Percentiles rank a stretch among this genome's conserved stretches.
These are phyloP conservation scores for Endogone sp. DNA, from an alignment of 192 early-diverging fungal species.

Conservation along the genomic window DNA sequence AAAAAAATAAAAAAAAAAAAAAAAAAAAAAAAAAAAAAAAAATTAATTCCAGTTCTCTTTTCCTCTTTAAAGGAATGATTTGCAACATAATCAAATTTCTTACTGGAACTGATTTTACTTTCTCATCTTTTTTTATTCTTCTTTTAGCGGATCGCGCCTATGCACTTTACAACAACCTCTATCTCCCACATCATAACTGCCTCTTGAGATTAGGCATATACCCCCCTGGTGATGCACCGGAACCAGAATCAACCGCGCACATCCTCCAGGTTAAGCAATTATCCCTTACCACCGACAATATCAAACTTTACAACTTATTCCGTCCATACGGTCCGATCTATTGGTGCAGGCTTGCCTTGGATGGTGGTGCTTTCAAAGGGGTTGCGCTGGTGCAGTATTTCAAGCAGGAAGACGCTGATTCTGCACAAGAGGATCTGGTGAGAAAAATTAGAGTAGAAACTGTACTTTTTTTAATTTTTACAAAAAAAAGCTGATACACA, in stretches of 20 bases:
- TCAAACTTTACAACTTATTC: conserved; percentile 27
- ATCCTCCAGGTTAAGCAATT: conserved; percentile 33
- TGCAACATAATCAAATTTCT: too few species aligned
- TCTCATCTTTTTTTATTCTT: too few species aligned
- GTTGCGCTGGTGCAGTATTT: conserved; percentile 36
- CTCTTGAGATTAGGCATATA: conserved; percentile 21
- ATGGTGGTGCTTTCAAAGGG: conserved; percentile 22
- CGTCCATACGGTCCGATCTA: conserved; percentile 38
- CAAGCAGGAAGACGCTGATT: conserved; percentile 15
- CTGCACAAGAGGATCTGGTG: conserved; percentile 29
- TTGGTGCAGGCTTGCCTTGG: conserved; percentile 24
- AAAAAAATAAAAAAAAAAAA: too few species aligned
- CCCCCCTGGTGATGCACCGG: conserved; percentile 14
- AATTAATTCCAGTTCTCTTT: too few species aligned
- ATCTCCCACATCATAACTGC: conserved; percentile 10
- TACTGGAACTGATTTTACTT: too few species aligned
- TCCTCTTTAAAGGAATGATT: too few species aligned
- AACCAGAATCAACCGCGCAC: conserved; percentile 19
- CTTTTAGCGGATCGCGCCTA: conserved; percentile 38
- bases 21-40: too few species aligned
- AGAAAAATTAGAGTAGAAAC: too few species aligned
- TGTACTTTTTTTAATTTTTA: too few species aligned
- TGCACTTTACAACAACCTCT: conserved; percentile 29
- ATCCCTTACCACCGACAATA: conserved; percentile 18
- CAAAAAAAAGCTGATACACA: too few species aligned